Conservation (phyloP, 106 monocot species). For the Phalaenopsis aphrodite region DNA sequence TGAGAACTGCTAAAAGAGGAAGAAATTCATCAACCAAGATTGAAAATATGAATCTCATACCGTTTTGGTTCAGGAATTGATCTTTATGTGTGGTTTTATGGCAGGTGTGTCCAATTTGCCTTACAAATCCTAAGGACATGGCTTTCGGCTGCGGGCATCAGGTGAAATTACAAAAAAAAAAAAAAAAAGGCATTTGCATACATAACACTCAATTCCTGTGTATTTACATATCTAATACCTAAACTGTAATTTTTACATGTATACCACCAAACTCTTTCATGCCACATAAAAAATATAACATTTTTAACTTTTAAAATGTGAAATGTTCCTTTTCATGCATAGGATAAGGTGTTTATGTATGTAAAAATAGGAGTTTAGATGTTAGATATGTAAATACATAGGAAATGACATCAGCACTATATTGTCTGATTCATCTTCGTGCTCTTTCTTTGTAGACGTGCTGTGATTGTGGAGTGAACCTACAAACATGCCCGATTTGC, state of each 20-base stretch:
- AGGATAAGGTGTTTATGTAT: too few relatives aligned
- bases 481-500: slow-evolving; percentile 19
- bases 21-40: background rate
- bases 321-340: too few relatives aligned
- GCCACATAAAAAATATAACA: too few relatives aligned
- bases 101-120: slow-evolving; percentile 85
- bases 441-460: slow-evolving; percentile 14
- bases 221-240: too few relatives aligned
- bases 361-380: too few relatives aligned
- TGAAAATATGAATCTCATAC: background rate
- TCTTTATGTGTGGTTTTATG: background rate
- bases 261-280: too few relatives aligned
- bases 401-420: background rate
- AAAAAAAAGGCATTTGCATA: too few relatives aligned
- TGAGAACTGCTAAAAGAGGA: background rate
- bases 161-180: slow-evolving; percentile 25
- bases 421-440: background rate
- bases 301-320: too few relatives aligned
- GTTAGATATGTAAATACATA: too few relatives aligned
- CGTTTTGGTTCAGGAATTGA: background rate
- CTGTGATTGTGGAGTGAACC: slow-evolving; percentile 18
- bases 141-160: slow-evolving; percentile 94
- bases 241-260: too few relatives aligned
- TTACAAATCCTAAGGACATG: slow-evolving; percentile 66
- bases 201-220: too few relatives aligned